phyloP scores from a whole-genome alignment of 805 yeast genomes.

The Saccharomycopsis javanensis region DNA sequence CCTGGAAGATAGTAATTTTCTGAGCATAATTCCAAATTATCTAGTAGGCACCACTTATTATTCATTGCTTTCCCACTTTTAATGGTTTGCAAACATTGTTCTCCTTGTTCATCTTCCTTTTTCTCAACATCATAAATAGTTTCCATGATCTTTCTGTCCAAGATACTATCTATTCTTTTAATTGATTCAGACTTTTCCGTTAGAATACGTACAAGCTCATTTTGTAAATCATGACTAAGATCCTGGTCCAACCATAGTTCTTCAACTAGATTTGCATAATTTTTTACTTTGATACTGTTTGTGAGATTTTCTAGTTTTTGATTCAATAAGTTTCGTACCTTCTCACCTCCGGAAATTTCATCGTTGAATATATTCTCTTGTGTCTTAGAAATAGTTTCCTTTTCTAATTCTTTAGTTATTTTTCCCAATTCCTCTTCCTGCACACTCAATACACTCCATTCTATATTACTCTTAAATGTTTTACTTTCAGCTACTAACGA shows the following conservation, averaged over 20 bases:
- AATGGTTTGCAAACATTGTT: background rate
- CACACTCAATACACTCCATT: background rate
- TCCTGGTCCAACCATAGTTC: conserved; percentile 17
- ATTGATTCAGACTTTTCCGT: background rate
- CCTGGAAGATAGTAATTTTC: conserved; percentile 1
- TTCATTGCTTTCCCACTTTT: background rate
- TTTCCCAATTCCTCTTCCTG: background rate
- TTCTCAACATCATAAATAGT: background rate
- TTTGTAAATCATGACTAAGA: conserved; percentile 2
- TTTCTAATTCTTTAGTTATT: background rate
- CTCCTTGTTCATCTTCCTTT: background rate
- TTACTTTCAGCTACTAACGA: background rate
- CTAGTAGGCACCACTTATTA: background rate
- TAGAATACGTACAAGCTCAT: background rate
- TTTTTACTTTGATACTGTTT: background rate
- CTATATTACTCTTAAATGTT: background rate
- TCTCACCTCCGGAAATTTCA: background rate
- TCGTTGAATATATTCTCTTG: background rate
- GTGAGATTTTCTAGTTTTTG: background rate
- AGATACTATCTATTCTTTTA: background rate
- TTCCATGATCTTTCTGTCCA: background rate
- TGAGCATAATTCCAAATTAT: conserved; percentile 1
- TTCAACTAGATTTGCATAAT: conserved; percentile 1
- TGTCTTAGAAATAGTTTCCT: background rate
- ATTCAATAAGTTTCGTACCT: background rate